Evolutionary conservation across 345 rosid genomes (phyloP).

Genomic region (Lepidium africanum): DNA sequence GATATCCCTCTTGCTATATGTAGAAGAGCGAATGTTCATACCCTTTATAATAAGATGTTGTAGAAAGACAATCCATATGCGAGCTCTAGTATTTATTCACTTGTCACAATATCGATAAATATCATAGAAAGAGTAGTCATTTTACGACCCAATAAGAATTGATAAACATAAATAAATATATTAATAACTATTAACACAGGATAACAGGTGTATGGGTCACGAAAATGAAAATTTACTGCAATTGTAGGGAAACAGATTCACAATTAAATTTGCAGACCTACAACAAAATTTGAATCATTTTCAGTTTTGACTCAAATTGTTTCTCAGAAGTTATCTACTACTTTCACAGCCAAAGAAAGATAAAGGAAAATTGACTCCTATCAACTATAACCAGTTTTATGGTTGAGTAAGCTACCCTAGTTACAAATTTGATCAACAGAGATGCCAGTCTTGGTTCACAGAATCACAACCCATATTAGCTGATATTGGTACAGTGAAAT

Average conservation of each 20-base stretch:
- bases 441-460: not conserved
- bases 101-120: not conserved
- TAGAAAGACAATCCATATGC: not conserved
- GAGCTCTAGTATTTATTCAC: not conserved
- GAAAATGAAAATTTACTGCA: not conserved
- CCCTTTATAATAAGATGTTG: not conserved
- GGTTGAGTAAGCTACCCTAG: not conserved
- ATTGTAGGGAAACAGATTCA: not conserved
- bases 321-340: not conserved
- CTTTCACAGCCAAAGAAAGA: too few species aligned
- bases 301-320: not conserved
- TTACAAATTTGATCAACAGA: not conserved
- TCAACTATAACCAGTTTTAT: not conserved
- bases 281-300: not conserved
- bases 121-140: not conserved
- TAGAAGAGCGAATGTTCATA: not conserved
- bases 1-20: not conserved
- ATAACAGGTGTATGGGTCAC: not conserved
- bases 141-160: not conserved
- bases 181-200: not conserved
- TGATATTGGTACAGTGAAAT: not conserved
- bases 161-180: not conserved
- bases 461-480: conserved; percentile 8
- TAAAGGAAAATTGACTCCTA: not conserved
- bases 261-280: not conserved